These are phyloP conservation scores for Cydonia oblonga DNA, from an alignment of 331 rosid genomes.

Conservation along the genomic window DNA sequence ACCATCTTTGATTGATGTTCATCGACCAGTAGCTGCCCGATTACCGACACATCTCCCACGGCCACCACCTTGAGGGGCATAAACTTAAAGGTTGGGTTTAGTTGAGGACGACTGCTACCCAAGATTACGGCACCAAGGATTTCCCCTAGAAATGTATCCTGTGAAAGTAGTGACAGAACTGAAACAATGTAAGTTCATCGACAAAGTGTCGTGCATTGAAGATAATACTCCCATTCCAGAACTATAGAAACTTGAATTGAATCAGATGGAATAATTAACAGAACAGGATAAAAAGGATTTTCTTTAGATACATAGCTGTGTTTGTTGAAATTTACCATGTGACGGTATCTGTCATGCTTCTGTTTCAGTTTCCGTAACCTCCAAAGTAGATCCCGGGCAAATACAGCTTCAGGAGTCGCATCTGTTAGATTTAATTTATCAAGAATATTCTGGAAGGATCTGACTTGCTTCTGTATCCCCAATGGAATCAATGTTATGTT, in stretches of 20 bases:
- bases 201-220: neutral
- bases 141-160: constrained; percentile 66
- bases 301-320: neutral
- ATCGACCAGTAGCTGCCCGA: constrained; percentile 39
- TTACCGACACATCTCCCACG: constrained; percentile 35
- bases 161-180: constrained; percentile 25
- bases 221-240: neutral
- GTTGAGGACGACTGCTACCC: constrained; percentile 1
- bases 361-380: constrained; percentile 37
- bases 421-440: constrained; percentile 4
- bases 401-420: constrained; percentile 51
- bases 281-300: neutral
- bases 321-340: constrained; percentile 39
- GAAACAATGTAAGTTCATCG: neutral
- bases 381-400: constrained; percentile 30
- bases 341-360: constrained; percentile 40
- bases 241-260: neutral
- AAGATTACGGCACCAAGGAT: constrained; percentile 49
- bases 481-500: constrained; percentile 64
- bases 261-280: neutral
- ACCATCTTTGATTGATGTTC: constrained; percentile 39
- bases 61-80: constrained; percentile 40
- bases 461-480: constrained; percentile 31
- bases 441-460: constrained; percentile 34
- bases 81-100: constrained; percentile 28